A percentile compares a stretch with the other conserved stretches of the same genome.
Conservation (phyloP, 768 basidiomycete species). For the Leucogyrophana mollusca region DNA sequence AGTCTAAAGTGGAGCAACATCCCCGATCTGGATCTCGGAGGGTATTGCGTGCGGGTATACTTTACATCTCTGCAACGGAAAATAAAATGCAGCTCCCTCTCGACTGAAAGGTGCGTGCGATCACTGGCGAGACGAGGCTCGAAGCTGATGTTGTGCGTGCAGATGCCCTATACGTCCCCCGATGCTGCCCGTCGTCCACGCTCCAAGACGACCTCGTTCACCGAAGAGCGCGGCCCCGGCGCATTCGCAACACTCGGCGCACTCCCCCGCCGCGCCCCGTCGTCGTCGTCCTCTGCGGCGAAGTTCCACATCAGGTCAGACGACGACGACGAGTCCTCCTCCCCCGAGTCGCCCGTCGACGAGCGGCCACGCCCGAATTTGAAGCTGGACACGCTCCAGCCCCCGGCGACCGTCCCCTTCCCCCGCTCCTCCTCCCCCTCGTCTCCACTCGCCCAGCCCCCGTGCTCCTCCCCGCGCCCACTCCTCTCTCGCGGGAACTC, state of each 20-base stretch:
- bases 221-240: constrained; percentile 42
- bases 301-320: neutral
- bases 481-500: constrained; percentile 33
- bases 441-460: constrained; percentile 4
- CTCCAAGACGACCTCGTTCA: constrained; percentile 23
- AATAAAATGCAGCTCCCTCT: too few relatives aligned
- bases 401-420: constrained; percentile 26
- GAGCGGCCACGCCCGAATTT: constrained; percentile 4
- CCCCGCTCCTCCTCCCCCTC: constrained; percentile 15
- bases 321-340: constrained; percentile 12
- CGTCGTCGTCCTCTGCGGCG: constrained; percentile 17
- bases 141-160: too few relatives aligned
- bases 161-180: constrained; percentile 15
- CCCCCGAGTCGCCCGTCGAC: neutral
- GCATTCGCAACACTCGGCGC: constrained; percentile 47
- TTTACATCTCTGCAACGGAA: too few relatives aligned
- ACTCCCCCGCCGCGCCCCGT: constrained; percentile 41
- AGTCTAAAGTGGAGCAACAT: constrained; percentile 20
- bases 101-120: too few relatives aligned
- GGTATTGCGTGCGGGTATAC: too few relatives aligned
- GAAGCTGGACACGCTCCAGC: constrained; percentile 12
- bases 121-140: too few relatives aligned
- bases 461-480: constrained; percentile 6
- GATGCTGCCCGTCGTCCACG: constrained; percentile 8
- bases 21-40: too few relatives aligned